A percentile compares a stretch with the other conserved stretches of the same genome.
These are phyloP conservation scores for Colletotrichum sp. DNA, from an alignment of 2,329 filamentous ascomycete genomes.

Conservation along the genomic window DNA sequence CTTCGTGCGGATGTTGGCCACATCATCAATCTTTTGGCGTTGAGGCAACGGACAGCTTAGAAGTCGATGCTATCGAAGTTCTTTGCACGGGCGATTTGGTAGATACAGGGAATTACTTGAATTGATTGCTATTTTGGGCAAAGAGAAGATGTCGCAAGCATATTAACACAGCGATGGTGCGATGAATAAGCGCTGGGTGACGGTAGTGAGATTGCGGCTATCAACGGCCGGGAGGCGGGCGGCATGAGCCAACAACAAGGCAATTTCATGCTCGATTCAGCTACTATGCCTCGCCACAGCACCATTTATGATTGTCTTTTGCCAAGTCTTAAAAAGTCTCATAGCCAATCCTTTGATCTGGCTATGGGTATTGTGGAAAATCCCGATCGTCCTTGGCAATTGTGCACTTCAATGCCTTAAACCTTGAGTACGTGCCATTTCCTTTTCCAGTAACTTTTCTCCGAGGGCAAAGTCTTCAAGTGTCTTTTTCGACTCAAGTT, in stretches of 20 bases:
- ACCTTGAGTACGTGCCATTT: background rate
- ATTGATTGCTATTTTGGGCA: background rate
- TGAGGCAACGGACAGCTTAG: too few relatives aligned
- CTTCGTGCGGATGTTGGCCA: too few relatives aligned
- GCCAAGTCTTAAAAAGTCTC: background rate
- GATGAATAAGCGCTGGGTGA: background rate
- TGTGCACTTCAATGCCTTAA: background rate
- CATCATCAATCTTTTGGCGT: too few relatives aligned
- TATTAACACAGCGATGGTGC: background rate
- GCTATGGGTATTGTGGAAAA: background rate
- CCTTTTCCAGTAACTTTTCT: background rate
- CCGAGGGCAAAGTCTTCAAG: background rate
- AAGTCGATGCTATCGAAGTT: background rate
- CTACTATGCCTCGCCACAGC: background rate
- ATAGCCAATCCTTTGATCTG: background rate
- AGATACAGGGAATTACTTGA: background rate
- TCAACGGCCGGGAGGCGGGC: background rate
- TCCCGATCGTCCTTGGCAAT: background rate
- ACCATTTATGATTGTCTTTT: background rate
- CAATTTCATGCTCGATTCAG: background rate
- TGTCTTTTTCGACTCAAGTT: fast-evolving
- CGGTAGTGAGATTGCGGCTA: background rate
- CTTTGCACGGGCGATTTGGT: background rate
- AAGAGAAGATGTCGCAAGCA: background rate
- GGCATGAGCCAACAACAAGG: background rate